Percentiles rank a stretch among this genome's conserved stretches.
Evolutionary conservation across 2,329 filamentous ascomycete genomes (phyloP).

Genomic region (Apiospora sp.): DNA sequence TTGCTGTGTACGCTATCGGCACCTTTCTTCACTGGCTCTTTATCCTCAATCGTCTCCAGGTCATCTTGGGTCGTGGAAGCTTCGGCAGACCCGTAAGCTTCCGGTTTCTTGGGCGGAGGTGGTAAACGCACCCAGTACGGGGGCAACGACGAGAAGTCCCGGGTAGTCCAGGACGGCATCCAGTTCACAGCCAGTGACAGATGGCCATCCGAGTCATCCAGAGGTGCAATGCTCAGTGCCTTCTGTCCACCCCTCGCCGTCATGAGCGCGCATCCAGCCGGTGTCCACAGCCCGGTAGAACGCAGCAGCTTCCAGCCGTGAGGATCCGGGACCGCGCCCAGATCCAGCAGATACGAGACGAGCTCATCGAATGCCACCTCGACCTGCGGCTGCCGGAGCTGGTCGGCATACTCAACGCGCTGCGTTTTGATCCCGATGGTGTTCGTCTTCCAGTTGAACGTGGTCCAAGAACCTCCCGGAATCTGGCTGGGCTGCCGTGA

Average conservation of each 20-base stretch:
- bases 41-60: constrained; percentile 24
- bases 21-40: constrained; percentile 26
- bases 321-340: constrained; percentile 67
- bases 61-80: constrained; percentile 25
- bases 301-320: constrained; percentile 66
- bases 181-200: constrained; percentile 65
- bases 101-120: constrained; percentile 36
- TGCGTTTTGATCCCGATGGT: constrained; percentile 68
- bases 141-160: constrained; percentile 60
- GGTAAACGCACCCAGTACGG: constrained; percentile 66
- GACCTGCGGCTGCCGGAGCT: constrained; percentile 61
- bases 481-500: constrained; percentile 59
- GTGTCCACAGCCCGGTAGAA: constrained; percentile 67
- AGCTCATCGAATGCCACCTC: constrained; percentile 66
- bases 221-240: constrained; percentile 60
- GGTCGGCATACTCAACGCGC: constrained; percentile 68
- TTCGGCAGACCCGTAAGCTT: constrained; percentile 23
- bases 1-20: constrained; percentile 33
- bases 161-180: constrained; percentile 61
- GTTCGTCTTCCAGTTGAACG: constrained; percentile 71
- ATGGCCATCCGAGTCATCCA: constrained; percentile 68
- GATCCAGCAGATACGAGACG: constrained; percentile 67
- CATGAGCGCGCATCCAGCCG: constrained; percentile 64
- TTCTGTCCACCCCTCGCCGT: constrained; percentile 59
- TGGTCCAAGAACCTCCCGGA: constrained; percentile 69